phyloP scores from a whole-genome alignment of 2,329 filamentous ascomycete species.

The Fusarium sp. region DNA sequence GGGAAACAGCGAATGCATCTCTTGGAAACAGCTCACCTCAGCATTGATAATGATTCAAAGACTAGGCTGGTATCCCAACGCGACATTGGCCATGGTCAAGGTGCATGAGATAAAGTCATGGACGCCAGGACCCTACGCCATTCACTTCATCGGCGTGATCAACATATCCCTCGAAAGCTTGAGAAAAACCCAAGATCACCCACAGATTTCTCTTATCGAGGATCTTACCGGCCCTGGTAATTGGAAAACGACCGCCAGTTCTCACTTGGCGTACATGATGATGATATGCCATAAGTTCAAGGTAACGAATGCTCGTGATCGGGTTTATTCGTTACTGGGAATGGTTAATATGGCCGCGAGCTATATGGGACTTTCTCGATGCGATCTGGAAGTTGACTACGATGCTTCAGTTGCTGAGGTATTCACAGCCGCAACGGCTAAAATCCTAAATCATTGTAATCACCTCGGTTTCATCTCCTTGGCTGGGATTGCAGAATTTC shows the following conservation, averaged over 20 bases:
- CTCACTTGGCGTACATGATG: background rate
- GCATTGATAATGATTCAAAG: background rate
- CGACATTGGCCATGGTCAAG: background rate
- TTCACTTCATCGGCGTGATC: background rate
- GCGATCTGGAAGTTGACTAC: background rate
- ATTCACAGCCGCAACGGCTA: background rate
- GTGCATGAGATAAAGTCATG: background rate
- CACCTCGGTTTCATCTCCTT: background rate
- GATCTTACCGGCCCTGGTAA: background rate
- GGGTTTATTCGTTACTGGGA: background rate
- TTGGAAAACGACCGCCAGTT: background rate
- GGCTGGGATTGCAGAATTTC: background rate
- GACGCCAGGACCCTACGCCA: background rate
- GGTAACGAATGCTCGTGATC: background rate
- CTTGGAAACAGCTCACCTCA: background rate
- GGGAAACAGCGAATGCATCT: background rate
- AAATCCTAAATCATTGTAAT: background rate
- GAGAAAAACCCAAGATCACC: fast-evolving
- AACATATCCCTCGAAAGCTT: background rate
- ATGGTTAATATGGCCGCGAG: background rate
- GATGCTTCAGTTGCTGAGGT: background rate
- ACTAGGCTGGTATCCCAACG: background rate
- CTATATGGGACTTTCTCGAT: background rate
- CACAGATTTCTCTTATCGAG: background rate
- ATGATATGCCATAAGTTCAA: background rate